Percentiles rank a stretch among this genome's conserved stretches.
Conservation (phyloP, 169 alveolate genomes). For the Cryptosporidium sp. region DNA sequence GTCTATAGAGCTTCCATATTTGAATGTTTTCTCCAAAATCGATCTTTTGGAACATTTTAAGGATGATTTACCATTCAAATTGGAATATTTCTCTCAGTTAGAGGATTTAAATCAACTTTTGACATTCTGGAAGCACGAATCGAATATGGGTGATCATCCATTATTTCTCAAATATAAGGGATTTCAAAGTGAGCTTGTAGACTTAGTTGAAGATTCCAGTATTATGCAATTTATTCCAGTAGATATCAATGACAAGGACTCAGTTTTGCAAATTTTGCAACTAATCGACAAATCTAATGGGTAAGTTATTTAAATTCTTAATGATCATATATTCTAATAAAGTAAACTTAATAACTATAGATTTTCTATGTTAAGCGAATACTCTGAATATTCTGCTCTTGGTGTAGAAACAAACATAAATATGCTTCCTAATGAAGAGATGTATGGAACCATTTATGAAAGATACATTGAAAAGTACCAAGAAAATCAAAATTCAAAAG, state of each 20-base stretch:
- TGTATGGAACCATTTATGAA: slow-evolving; percentile 41
- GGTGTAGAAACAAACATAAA: slow-evolving; percentile 78
- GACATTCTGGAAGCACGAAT: slow-evolving; percentile 36
- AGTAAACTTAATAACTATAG: slow-evolving; percentile 31
- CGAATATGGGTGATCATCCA: slow-evolving; percentile 57
- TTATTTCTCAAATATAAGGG: slow-evolving; percentile 80
- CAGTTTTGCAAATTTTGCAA: slow-evolving; percentile 83
- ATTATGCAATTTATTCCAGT: slow-evolving; percentile 84
- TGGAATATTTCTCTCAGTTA: slow-evolving; percentile 47
- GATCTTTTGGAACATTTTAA: slow-evolving; percentile 85
- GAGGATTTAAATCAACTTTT: slow-evolving; percentile 56
- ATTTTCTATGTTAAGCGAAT: slow-evolving; percentile 79
- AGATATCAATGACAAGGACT: slow-evolving; percentile 87
- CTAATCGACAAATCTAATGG: slow-evolving; percentile 89
- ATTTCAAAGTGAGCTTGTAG: slow-evolving; percentile 80
- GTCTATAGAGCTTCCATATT: slow-evolving; percentile 94
- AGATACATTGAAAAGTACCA: slow-evolving; percentile 31
- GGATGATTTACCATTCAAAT: slow-evolving; percentile 81
- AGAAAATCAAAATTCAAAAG: background rate
- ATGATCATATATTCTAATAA: background rate
- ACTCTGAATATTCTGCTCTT: slow-evolving; percentile 79
- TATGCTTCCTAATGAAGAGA: slow-evolving; percentile 78
- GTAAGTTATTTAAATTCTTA: slow-evolving; percentile 77
- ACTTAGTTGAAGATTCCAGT: slow-evolving; percentile 82
- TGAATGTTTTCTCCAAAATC: slow-evolving; percentile 91